These are phyloP conservation scores for Pezicula neosporulosa DNA, from an alignment of 2,329 filamentous ascomycete species.

Conservation along the genomic window DNA sequence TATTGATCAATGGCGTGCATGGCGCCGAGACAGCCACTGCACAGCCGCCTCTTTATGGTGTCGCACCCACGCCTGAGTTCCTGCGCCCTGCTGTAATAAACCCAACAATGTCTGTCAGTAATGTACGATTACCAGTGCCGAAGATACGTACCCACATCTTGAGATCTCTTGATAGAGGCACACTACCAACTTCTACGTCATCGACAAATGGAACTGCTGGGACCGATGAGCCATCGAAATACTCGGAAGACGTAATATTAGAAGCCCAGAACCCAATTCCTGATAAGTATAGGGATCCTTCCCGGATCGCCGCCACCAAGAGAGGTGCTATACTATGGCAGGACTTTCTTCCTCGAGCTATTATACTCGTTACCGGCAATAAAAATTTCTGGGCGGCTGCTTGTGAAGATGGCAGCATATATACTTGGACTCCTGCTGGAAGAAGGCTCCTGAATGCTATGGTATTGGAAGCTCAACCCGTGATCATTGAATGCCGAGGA, in stretches of 20 bases:
- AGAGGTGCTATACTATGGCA: conserved; percentile 84
- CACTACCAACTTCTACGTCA: conserved; percentile 35
- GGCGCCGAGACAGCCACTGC: conserved; percentile 75
- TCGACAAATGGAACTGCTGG: conserved; percentile 33
- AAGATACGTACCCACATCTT: conserved; percentile 81
- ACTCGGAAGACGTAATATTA: conserved; percentile 70
- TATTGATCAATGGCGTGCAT: conserved; percentile 73
- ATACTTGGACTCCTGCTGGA: conserved; percentile 90
- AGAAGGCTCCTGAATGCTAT: conserved; percentile 81
- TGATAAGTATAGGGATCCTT: conserved; percentile 71
- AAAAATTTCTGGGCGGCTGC: conserved; percentile 88
- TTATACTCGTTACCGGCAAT: conserved; percentile 89
- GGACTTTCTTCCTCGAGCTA: conserved; percentile 82
- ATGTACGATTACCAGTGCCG: conserved; percentile 82
- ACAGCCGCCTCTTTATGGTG: conserved; percentile 53
- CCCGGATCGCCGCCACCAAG: conserved; percentile 77
- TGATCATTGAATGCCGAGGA: conserved; percentile 86
- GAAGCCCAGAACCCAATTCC: conserved; percentile 81
- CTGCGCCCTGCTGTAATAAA: conserved; percentile 85
- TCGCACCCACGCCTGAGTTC: conserved; percentile 73
- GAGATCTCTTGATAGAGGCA: conserved; percentile 70
- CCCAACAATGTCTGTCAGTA: conserved; percentile 75
- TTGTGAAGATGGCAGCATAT: conserved; percentile 87
- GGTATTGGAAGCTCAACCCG: conserved; percentile 86
- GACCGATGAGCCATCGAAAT: conserved; percentile 58